Evolutionary conservation across 257 asterid genomes (phyloP).

Genomic region (Cordia subcordata): DNA sequence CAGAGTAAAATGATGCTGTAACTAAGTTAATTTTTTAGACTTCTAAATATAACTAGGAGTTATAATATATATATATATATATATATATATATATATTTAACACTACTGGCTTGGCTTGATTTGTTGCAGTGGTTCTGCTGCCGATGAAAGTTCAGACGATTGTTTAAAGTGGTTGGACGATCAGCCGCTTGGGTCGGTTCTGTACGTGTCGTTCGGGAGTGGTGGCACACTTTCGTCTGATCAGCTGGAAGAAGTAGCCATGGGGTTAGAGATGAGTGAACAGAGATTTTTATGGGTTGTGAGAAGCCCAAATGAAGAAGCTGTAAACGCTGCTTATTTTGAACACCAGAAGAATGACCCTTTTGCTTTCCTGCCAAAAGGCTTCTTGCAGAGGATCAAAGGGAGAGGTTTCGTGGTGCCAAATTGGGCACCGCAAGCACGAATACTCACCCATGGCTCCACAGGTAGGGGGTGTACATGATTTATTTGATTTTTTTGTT

Average conservation of each 20-base stretch:
- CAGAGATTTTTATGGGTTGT: slow-evolving; percentile 41
- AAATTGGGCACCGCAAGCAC: slow-evolving; percentile 34
- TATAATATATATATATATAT: too few relatives aligned
- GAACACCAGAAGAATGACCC: slow-evolving; percentile 15
- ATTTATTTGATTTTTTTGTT: too few relatives aligned
- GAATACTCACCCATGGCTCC: slow-evolving; percentile 21
- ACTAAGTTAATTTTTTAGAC: too few relatives aligned
- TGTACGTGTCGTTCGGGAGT: slow-evolving; percentile 68
- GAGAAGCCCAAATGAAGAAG: slow-evolving; percentile 25
- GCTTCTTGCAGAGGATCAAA: slow-evolving; percentile 22
- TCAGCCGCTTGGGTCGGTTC: slow-evolving; percentile 65
- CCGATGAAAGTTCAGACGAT: background rate
- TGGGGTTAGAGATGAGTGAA: slow-evolving; percentile 31
- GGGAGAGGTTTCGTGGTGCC: slow-evolving; percentile 28
- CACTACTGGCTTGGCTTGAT: too few relatives aligned
- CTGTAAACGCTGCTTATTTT: slow-evolving; percentile 20
- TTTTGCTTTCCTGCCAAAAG: slow-evolving; percentile 19
- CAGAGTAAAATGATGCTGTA: too few relatives aligned
- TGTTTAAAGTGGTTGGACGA: slow-evolving; percentile 53
- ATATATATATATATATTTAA: too few relatives aligned
- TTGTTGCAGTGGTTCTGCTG: too few relatives aligned
- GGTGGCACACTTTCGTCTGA: slow-evolving; percentile 59
- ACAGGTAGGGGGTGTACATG: too few relatives aligned
- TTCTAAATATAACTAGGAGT: too few relatives aligned
- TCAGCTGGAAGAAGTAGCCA: slow-evolving; percentile 33